Conservation (phyloP, 75 land plant species). For the Cunninghamia lanceolata region DNA sequence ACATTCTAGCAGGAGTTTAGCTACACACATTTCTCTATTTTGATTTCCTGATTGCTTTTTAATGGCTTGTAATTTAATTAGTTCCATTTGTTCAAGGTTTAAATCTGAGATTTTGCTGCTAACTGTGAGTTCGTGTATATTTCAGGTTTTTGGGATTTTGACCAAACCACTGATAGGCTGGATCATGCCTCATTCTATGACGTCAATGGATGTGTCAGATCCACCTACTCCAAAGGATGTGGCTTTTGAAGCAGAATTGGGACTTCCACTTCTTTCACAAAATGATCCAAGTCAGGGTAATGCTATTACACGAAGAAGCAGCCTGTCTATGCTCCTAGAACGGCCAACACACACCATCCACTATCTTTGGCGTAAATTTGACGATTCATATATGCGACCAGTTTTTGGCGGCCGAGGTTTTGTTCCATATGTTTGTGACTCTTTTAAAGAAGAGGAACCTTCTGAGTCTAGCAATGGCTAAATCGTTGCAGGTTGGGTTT, state of each 20-base stretch:
- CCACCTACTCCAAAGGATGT: slow-evolving; percentile 27
- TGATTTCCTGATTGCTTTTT: not conserved
- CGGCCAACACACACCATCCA: slow-evolving; percentile 65
- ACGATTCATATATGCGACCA: slow-evolving; percentile 76
- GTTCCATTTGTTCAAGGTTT: not conserved
- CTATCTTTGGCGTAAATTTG: slow-evolving; percentile 67
- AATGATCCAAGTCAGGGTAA: slow-evolving; percentile 30
- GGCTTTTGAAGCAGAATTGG: slow-evolving; percentile 15
- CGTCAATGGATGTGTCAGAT: slow-evolving; percentile 8
- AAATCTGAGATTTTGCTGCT: not conserved
- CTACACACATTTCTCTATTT: too few relatives aligned
- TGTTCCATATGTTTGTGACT: slow-evolving; percentile 1
- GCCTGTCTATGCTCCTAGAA: slow-evolving; percentile 49
- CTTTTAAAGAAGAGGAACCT: not conserved
- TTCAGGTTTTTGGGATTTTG: slow-evolving; percentile 76
- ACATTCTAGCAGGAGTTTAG: not conserved
- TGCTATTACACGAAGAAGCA: slow-evolving; percentile 33
- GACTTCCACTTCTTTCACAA: slow-evolving; percentile 34
- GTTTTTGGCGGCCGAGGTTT: slow-evolving; percentile 52
- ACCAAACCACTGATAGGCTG: slow-evolving; percentile 58
- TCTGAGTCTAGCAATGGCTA: not conserved
- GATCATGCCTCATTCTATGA: slow-evolving; percentile 36
- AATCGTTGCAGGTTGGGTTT: not conserved
- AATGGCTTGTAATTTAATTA: slow-evolving; percentile 6
- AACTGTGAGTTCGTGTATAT: not conserved